A percentile compares a stretch with the other conserved stretches of the same genome.
These are phyloP conservation scores for Mycena amicta DNA, from an alignment of 768 basidiomycete species.

Conservation along the genomic window DNA sequence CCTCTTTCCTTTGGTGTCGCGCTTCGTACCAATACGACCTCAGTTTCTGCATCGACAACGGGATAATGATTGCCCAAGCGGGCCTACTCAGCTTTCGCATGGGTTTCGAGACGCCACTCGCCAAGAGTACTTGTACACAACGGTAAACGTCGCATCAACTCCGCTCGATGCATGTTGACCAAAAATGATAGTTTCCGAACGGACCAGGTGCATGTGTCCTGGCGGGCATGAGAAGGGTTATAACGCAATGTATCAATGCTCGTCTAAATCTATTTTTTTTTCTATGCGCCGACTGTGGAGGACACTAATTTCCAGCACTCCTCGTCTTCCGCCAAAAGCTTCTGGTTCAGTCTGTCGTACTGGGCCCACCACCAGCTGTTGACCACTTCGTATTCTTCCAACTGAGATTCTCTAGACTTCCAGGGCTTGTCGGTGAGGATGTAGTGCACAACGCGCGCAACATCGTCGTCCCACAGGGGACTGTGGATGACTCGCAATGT, in stretches of 20 bases:
- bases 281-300: conserved; percentile 45
- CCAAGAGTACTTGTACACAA: conserved; percentile 89
- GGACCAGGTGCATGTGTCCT: conserved; percentile 89
- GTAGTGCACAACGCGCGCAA: conserved; percentile 86
- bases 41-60: conserved; percentile 99
- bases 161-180: neutral
- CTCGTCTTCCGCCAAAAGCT: conserved; percentile 46
- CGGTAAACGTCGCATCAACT: conserved; percentile 47
- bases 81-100: conserved; percentile 90
- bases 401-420: conserved; percentile 52
- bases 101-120: conserved; percentile 78
- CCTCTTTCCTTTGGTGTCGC: neutral
- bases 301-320: conserved; percentile 54
- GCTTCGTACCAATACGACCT: neutral
- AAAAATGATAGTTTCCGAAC: conserved; percentile 75
- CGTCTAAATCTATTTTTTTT: conserved; percentile 14
- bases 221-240: conserved; percentile 59
- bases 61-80: conserved; percentile 99
- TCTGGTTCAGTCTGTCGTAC: conserved; percentile 49
- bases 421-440: conserved; percentile 89
- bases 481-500: conserved; percentile 76
- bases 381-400: conserved; percentile 52
- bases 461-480: conserved; percentile 80
- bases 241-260: neutral
- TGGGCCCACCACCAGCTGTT: conserved; percentile 84